Conservation (phyloP, 257 asterid genomes). For the Lavandula angustifolia region DNA sequence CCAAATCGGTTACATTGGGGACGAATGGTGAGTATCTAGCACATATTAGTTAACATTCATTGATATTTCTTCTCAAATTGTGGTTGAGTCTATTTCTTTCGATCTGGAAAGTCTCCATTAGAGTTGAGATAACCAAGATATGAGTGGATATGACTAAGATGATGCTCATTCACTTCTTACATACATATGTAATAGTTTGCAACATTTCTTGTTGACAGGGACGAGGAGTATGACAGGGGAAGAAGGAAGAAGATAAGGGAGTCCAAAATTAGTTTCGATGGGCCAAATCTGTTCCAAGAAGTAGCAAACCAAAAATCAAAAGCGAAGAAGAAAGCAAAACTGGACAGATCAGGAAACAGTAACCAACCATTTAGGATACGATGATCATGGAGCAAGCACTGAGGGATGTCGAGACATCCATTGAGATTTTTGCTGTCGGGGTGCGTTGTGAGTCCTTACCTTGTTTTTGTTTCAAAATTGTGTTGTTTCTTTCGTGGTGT, state of each 20-base stretch:
- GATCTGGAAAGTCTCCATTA: too few relatives aligned
- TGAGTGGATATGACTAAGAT: too few relatives aligned
- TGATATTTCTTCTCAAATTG: not conserved
- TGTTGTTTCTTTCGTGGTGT: not conserved
- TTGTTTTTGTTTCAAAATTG: not conserved
- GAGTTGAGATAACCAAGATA: too few relatives aligned
- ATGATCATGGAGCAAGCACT: constrained; percentile 14
- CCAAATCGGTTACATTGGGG: constrained; percentile 81
- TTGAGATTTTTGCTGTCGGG: constrained; percentile 18
- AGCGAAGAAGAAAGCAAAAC: constrained; percentile 48
- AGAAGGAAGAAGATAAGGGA: constrained; percentile 86
- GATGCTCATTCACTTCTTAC: not conserved
- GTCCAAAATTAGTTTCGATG: constrained; percentile 47
- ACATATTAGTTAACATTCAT: not conserved
- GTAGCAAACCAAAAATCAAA: constrained; percentile 49
- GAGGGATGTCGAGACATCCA: not conserved
- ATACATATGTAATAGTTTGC: not conserved
- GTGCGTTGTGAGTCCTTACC: not conserved
- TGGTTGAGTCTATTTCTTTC: too few relatives aligned
- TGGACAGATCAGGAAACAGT: constrained; percentile 38
- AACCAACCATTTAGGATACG: constrained; percentile 70
- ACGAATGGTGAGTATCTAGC: constrained; percentile 79
- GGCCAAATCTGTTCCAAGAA: constrained; percentile 83
- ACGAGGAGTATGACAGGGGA: constrained; percentile 91
- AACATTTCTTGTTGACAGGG: constrained; percentile 51